Percentiles rank a stretch among this genome's conserved stretches.
These are phyloP conservation scores for Rhytidiadelphus loreus DNA, from an alignment of 225 moss, liverwort and hornwort species.

Conservation along the genomic window DNA sequence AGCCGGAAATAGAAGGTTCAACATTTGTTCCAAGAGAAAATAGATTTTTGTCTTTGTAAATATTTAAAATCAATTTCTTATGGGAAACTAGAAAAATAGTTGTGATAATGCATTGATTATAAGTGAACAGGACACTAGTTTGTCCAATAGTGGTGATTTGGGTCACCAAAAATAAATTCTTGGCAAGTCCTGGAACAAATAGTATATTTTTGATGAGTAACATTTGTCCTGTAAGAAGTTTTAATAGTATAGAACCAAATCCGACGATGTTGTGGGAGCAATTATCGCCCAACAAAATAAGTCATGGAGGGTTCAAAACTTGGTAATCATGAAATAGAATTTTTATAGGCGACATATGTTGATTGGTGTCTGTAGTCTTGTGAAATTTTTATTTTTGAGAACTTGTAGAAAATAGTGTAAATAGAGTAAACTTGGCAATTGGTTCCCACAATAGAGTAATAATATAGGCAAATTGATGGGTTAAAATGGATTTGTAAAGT, in stretches of 20 bases:
- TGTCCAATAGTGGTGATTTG: background rate
- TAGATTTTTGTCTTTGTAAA: too few species aligned
- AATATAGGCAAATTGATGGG: too few species aligned
- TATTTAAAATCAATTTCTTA: too few species aligned
- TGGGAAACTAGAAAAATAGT: accelerated
- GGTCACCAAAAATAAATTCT: background rate
- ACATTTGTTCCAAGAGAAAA: too few species aligned
- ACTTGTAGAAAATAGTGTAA: too few species aligned
- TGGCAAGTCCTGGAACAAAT: background rate
- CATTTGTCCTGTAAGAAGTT: background rate
- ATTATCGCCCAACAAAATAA: background rate
- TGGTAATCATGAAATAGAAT: background rate
- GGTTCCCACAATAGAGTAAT: too few species aligned
- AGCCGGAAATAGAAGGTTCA: too few species aligned
- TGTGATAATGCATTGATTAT: too few species aligned
- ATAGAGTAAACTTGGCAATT: too few species aligned
- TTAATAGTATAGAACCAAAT: background rate
- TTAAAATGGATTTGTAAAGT: too few species aligned
- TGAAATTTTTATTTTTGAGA: too few species aligned
- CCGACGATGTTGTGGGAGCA: background rate
- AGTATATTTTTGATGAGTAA: background rate
- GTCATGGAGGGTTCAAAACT: background rate
- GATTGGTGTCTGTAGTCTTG: accelerated
- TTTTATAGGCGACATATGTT: background rate
- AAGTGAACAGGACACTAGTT: background rate